Conservation (phyloP, 2,329 filamentous ascomycete species). For the Daldinia sp. region DNA sequence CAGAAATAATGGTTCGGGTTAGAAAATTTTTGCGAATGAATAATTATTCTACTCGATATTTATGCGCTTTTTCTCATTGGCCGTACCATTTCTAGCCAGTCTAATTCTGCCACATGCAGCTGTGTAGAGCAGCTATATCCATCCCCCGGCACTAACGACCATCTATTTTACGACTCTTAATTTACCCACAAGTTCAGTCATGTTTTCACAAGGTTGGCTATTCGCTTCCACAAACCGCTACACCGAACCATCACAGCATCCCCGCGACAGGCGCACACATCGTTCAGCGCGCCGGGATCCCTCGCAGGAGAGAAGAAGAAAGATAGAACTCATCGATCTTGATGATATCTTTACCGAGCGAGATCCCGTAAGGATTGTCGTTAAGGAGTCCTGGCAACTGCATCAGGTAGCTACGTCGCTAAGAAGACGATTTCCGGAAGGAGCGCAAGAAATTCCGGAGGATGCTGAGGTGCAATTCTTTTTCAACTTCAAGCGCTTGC, state of each 20-base stretch:
- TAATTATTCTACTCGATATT: constrained; percentile 5
- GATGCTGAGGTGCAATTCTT: constrained; percentile 42
- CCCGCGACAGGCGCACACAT: constrained; percentile 21
- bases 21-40: constrained; percentile 18
- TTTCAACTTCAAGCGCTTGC: constrained; percentile 24
- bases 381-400: constrained; percentile 37
- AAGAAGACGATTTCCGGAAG: constrained; percentile 27
- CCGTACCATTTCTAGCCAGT: constrained; percentile 23
- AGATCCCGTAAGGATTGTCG: constrained; percentile 29
- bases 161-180: constrained; percentile 1
- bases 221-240: constrained; percentile 18
- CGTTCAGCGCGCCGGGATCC: constrained; percentile 15
- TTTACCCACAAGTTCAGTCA: constrained; percentile 23
- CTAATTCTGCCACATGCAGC: constrained; percentile 33
- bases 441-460: constrained; percentile 22
- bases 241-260: constrained; percentile 21
- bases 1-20: constrained; percentile 8
- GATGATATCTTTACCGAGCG: constrained; percentile 38
- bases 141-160: constrained; percentile 20
- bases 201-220: constrained; percentile 34
- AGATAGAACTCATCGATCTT: constrained; percentile 45
- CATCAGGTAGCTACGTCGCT: constrained; percentile 31
- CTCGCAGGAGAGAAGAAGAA: constrained; percentile 30
- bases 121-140: constrained; percentile 15
- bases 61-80: constrained; percentile 20